Base-by-base conservation (phyloP, 176 grass and related monocot species). In the Typha latifolia region DNA sequence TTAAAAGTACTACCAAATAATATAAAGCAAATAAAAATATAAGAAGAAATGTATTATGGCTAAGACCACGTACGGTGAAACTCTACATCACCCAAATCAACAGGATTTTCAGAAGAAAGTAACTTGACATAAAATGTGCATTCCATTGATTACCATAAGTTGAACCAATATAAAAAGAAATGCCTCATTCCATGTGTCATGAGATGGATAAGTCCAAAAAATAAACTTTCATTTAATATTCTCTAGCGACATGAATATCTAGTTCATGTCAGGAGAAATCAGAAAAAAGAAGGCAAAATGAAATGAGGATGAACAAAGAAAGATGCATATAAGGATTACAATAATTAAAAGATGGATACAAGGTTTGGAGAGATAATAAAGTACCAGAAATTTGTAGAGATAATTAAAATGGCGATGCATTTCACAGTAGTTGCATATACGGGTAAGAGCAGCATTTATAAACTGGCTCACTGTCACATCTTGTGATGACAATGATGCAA, bases 371-470 rank as follows among this genome's bases (percentile, higher is more conserved):
- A 31, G n/a, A 71, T 29, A 56, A 67, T 32, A 22, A 23, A 37
- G 32, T 96, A 96, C 91, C 93, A 96, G 80, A 84, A 96, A 96
- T 50, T 86, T 82, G 76, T 91, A 91, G 63, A 96, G 82, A 77
- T 91, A 96, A 80, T 96, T 96, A 83, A 91, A 96, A 88, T 96
- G 82, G 21, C 85, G 82, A 78, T 96, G 93, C 69, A 74, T 89
- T 89, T 96, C 93, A 67, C 93, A 96, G 67, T 91, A 96, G 77
- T 82, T 86, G 78, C 93, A 96, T 69, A 91, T 88, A 69, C 93
- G 82, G 47, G 77, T 77, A 57, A 96, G 88, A 70, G 90, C 69
- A 81, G 77, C 76, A 71, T 80, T 79, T 78, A 86, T 83, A 70
- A 91, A 88, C 72, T 91, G 85, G 59, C 64, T 80, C 79, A 81